Evolutionary conservation across 768 basidiomycete species (phyloP).

Genomic region (Hydnomerulius pinastri): DNA sequence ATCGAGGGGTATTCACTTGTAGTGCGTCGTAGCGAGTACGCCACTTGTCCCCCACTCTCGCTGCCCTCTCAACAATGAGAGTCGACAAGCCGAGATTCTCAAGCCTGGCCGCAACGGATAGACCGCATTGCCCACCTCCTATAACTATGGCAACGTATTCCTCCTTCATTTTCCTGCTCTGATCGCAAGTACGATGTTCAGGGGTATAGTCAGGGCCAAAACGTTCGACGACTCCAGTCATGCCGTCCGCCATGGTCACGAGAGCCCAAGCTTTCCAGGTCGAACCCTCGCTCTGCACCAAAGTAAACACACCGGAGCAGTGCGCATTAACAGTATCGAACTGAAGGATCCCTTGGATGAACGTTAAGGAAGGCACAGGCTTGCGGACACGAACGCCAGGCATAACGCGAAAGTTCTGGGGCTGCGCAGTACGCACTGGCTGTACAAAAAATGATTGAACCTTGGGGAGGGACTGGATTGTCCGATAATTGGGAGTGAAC

Average conservation of each 20-base stretch:
- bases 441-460: constrained; percentile 1
- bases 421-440: neutral
- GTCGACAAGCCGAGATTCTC: constrained; percentile 49
- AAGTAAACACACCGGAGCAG: constrained; percentile 4
- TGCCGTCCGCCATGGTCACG: constrained; percentile 4
- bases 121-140: constrained; percentile 34
- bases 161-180: neutral
- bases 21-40: constrained; percentile 65
- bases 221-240: neutral
- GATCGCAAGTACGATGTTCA: no score
- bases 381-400: neutral
- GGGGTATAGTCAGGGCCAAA: no score
- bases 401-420: neutral
- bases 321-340: constrained; percentile 5
- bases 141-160: constrained; percentile 48
- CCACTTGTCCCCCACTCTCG: constrained; percentile 65
- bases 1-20: constrained; percentile 9
- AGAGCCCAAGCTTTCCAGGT: constrained; percentile 8
- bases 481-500: constrained; percentile 5
- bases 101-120: constrained; percentile 22
- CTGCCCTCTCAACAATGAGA: constrained; percentile 64
- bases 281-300: neutral
- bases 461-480: constrained; percentile 1
- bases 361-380: neutral
- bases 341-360: constrained; percentile 7